Evolutionary conservation across 805 yeast species (phyloP).

Genomic region (Candida loeiensis): DNA sequence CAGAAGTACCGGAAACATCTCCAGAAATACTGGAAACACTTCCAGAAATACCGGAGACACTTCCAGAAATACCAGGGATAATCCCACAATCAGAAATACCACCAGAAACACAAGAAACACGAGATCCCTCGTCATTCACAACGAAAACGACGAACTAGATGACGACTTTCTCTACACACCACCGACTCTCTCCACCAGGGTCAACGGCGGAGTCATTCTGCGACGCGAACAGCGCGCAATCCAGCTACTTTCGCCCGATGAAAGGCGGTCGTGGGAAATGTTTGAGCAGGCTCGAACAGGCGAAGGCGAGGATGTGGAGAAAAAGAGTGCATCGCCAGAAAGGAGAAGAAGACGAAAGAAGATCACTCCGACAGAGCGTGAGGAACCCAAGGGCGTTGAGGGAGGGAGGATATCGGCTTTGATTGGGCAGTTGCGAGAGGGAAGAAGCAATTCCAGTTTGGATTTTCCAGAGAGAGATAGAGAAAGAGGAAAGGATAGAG

Average conservation of each 20-base stretch:
- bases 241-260: slow-evolving; percentile 31
- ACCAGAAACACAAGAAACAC: neutral
- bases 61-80: neutral
- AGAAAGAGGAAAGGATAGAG: neutral
- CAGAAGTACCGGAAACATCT: slow-evolving; percentile 1
- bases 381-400: slow-evolving; percentile 1
- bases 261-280: slow-evolving; percentile 34
- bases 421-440: slow-evolving; percentile 11
- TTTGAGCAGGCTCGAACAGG: slow-evolving; percentile 29
- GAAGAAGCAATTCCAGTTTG: neutral
- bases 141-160: slow-evolving; percentile 29
- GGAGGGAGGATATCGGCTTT: slow-evolving; percentile 12
- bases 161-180: slow-evolving; percentile 25
- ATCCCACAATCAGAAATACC: neutral
- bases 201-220: slow-evolving; percentile 38
- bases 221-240: slow-evolving; percentile 31
- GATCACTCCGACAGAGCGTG: slow-evolving; percentile 9
- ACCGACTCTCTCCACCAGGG: neutral
- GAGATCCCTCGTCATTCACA: slow-evolving; percentile 19
- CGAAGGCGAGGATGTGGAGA: slow-evolving; percentile 9
- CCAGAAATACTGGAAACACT: neutral
- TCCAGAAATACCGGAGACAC: neutral
- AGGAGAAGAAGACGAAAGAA: slow-evolving; percentile 17
- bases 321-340: neutral
- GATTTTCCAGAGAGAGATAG: too few species aligned